These are phyloP conservation scores for Pelargonium australe DNA, from an alignment of 441 rosid genomes.

Conservation along the genomic window DNA sequence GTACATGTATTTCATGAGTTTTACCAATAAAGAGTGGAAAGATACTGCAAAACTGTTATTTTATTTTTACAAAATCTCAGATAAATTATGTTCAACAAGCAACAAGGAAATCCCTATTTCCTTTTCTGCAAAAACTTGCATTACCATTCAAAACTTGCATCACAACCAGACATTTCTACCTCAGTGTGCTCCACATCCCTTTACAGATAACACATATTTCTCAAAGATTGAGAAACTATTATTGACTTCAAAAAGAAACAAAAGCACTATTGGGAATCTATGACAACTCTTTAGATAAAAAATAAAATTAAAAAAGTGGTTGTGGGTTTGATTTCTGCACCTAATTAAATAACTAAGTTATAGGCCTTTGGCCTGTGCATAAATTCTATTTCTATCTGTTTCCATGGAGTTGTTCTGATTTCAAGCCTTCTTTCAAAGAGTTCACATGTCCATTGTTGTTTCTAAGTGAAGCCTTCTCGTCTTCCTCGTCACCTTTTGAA, in stretches of 20 bases:
- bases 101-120: neutral
- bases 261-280: too few species aligned
- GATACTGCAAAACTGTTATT: too few species aligned
- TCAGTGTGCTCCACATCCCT: neutral
- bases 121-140: too few species aligned
- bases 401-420: neutral
- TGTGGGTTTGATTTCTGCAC: too few species aligned
- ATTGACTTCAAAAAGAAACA: neutral
- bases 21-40: too few species aligned
- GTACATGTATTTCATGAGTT: too few species aligned
- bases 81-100: neutral
- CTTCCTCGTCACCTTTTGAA: slow-evolving; percentile 16
- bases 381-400: neutral
- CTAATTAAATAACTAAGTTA: too few species aligned
- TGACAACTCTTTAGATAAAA: too few species aligned
- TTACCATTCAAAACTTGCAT: slow-evolving; percentile 15
- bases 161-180: neutral
- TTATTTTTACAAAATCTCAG: neutral
- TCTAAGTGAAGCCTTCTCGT: neutral
- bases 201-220: too few species aligned
- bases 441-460: neutral
- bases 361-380: too few species aligned
- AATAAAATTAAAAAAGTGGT: too few species aligned
- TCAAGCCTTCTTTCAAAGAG: neutral
- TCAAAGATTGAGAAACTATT: neutral